These are phyloP conservation scores for Salix suchowensis DNA, from an alignment of 345 rosid genomes.

Conservation along the genomic window DNA sequence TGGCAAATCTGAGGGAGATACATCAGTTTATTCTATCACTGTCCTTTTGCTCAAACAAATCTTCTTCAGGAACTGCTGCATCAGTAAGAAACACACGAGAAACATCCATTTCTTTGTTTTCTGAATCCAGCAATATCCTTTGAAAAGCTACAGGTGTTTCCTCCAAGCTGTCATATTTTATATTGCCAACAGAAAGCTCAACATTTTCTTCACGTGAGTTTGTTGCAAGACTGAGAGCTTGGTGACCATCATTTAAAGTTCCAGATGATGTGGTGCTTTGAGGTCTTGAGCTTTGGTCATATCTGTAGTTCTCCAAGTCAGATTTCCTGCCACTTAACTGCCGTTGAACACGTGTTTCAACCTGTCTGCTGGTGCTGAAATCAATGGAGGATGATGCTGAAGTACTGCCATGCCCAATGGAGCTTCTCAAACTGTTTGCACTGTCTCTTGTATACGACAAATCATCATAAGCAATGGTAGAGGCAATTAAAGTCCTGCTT, in stretches of 20 bases:
- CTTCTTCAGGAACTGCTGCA: constrained; percentile 20
- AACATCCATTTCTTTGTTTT: constrained; percentile 29
- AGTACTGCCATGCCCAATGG: constrained; percentile 60
- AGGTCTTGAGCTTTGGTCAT: constrained; percentile 48
- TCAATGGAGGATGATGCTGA: constrained; percentile 88
- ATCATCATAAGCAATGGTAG: constrained; percentile 61
- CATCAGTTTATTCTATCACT: constrained; percentile 34
- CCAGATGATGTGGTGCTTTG: constrained; percentile 59
- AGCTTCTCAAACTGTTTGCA: constrained; percentile 75
- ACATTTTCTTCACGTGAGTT: constrained; percentile 34
- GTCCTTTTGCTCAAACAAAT: constrained; percentile 24
- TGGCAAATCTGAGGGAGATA: constrained; percentile 34
- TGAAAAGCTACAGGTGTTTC: constrained; percentile 37
- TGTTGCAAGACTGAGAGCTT: constrained; percentile 47
- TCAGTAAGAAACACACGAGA: constrained; percentile 22
- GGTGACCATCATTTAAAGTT: constrained; percentile 45
- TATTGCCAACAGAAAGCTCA: constrained; percentile 32
- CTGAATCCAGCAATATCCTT: constrained; percentile 28
- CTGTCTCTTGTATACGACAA: constrained; percentile 61
- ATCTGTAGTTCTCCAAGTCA: constrained; percentile 63
- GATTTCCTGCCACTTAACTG: constrained; percentile 66
- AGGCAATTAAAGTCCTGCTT: constrained; percentile 58
- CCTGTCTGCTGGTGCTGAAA: constrained; percentile 57
- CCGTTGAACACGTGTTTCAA: constrained; percentile 55
- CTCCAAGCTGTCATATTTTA: constrained; percentile 33